phyloP scores from a whole-genome alignment of 2,329 filamentous ascomycete species.

The Fusarium sp. region DNA sequence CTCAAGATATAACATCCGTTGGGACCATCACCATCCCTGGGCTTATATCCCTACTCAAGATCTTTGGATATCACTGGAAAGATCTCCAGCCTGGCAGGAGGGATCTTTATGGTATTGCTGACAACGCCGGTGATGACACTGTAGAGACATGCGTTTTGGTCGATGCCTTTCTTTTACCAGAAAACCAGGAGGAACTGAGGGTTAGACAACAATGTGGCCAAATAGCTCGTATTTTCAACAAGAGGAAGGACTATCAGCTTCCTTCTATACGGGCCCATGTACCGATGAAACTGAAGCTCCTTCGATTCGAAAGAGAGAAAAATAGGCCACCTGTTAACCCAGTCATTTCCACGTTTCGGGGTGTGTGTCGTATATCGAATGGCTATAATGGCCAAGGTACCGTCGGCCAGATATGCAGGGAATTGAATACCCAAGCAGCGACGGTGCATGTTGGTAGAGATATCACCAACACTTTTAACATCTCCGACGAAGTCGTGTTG shows the following conservation, averaged over 20 bases:
- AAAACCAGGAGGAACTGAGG: slow-evolving; percentile 16
- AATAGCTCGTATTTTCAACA: too few relatives aligned
- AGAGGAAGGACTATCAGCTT: too few relatives aligned
- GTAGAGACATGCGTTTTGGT: slow-evolving; percentile 20
- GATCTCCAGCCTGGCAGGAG: slow-evolving; percentile 4
- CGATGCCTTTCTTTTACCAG: background rate
- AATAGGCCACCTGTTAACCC: too few relatives aligned
- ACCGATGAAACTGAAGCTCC: too few relatives aligned
- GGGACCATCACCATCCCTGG: slow-evolving; percentile 1
- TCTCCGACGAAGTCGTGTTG: slow-evolving; percentile 19
- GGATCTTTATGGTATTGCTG: background rate
- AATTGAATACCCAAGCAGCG: too few relatives aligned
- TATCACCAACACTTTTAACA: slow-evolving; percentile 34
- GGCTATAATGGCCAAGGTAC: too few relatives aligned
- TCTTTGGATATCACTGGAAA: slow-evolving; percentile 14
- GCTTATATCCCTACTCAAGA: slow-evolving; percentile 2
- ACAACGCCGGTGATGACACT: slow-evolving; percentile 34
- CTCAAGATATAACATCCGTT: slow-evolving; percentile 15
- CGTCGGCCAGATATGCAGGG: too few relatives aligned
- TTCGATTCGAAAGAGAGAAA: too few relatives aligned
- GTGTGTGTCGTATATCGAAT: too few relatives aligned
- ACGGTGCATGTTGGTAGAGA: slow-evolving; percentile 19
- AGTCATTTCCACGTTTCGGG: too few relatives aligned
- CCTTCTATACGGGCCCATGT: too few relatives aligned
- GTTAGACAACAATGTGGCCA: too few relatives aligned